Evolutionary conservation across 2,329 filamentous ascomycete genomes (phyloP), one percentile per base, ranked within the genome.

Genomic region (Epichloe gansuensis): DNA sequence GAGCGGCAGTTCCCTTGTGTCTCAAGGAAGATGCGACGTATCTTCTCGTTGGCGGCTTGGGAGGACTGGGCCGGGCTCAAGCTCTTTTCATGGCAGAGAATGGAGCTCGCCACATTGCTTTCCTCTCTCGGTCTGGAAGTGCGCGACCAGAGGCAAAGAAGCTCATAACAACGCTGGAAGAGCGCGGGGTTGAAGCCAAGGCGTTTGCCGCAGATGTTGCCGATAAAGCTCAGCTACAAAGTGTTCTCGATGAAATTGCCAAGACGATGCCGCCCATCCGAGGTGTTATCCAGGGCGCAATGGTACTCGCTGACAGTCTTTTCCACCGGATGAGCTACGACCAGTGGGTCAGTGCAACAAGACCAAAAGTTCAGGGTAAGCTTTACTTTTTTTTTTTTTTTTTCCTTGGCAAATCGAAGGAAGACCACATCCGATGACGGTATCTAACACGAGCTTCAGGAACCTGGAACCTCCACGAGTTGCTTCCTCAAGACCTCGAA

Each of bases 291-390:
- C 61, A 64, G 42, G 35, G 54, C 43, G 48, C 51, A 48, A 55
- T 60, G 56, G 46, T 58, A 4, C 50, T 59, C 4, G 21, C 44
- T 4, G 54, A 52, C 3, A 45, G 54, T 34, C 58, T 62, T 2
- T 66, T 71, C 52, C 55, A 59, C 11, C 59, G 63, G 4, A 73
- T 74, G 70, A 65, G 56, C 1, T 58, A 62, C 34, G 57, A 63
- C 0, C 58, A 69, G 25, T 73, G 66, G 64, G 57, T 58, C 2
- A 55, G 57, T 0, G 61, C 60, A 3, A 52, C 65, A 3, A 52
- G 53, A 13, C 67, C 71, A 6, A 73, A 74, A 52, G 64, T 71
- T 8, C 37, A 59, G 3, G 71, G 71, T 3, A 68, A 69, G 1
- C 68, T 64, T 63, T 72, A 73, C 53, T 54, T 7, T 28, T 28